phyloP scores from a whole-genome alignment of 1,284 basidiomycete genomes.

The Boletus calvinii region DNA sequence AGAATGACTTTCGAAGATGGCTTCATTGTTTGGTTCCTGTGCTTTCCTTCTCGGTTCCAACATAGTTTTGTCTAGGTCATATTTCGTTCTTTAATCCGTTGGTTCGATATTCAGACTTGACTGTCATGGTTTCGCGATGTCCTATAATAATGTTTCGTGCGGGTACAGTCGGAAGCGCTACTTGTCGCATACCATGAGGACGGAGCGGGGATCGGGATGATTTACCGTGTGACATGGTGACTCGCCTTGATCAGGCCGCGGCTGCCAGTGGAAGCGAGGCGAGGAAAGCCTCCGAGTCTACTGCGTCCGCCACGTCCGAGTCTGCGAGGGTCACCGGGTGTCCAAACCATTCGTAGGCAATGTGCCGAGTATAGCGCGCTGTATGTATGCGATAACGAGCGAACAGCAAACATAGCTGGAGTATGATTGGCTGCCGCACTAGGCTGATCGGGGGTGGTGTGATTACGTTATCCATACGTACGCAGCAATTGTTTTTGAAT shows the following conservation, averaged over 20 bases:
- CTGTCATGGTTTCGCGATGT: not conserved
- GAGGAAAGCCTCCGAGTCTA: constrained; percentile 10
- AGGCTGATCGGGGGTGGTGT: constrained; percentile 24
- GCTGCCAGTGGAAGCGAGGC: constrained; percentile 11
- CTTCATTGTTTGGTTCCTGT: not conserved
- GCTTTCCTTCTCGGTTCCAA: not conserved
- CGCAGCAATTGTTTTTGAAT: constrained; percentile 37
- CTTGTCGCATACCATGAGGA: not conserved
- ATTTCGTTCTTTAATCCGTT: no score
- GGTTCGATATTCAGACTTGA: constrained; percentile 8
- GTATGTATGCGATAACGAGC: no score
- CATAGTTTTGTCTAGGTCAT: not conserved
- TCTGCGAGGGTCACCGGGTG: not conserved
- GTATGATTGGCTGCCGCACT: no score
- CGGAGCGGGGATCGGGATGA: not conserved
- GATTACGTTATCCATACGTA: constrained; percentile 29
- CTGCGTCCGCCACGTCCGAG: constrained; percentile 2
- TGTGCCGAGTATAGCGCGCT: no score
- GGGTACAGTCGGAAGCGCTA: not conserved
- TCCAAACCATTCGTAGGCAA: not conserved
- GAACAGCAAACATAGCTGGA: no score
- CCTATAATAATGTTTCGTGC: not conserved
- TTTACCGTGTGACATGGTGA: constrained; percentile 13
- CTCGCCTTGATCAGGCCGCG: constrained; percentile 8
- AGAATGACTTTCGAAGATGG: not conserved